Percentiles rank a stretch among this genome's conserved stretches.
phyloP scores from a whole-genome alignment of 495 filamentous ascomycete genomes.

The Penicillium soppii region DNA sequence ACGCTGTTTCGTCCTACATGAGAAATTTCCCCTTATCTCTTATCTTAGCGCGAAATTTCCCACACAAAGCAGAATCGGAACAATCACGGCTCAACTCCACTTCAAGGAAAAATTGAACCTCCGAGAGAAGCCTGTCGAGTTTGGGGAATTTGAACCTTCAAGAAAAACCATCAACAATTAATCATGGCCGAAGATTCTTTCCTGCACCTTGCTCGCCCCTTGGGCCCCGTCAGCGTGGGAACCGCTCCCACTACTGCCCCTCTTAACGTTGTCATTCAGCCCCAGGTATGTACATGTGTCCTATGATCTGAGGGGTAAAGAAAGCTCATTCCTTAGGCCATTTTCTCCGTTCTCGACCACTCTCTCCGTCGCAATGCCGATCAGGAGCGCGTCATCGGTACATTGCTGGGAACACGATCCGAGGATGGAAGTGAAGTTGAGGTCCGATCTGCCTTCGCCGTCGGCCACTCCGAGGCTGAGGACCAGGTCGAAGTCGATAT shows the following conservation, averaged over 20 bases:
- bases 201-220: constrained; percentile 88
- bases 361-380: constrained; percentile 85
- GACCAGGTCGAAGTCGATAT: constrained; percentile 99
- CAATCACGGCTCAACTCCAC: constrained; percentile 27
- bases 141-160: constrained; percentile 15
- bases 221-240: constrained; percentile 75
- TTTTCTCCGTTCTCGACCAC: constrained; percentile 97
- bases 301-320: constrained; percentile 1
- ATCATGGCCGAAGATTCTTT: constrained; percentile 89
- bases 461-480: constrained; percentile 95
- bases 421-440: constrained; percentile 96
- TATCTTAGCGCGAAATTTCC: constrained; percentile 58
- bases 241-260: constrained; percentile 82
- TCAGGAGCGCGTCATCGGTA: constrained; percentile 94
- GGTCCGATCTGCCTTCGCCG: constrained; percentile 93
- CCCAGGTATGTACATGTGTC: constrained; percentile 67
- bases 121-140: constrained; percentile 21
- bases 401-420: constrained; percentile 83
- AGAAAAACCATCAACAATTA: constrained; percentile 19
- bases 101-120: constrained; percentile 34
- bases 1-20: constrained; percentile 3
- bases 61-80: constrained; percentile 48
- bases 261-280: constrained; percentile 89
- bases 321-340: constrained; percentile 56
- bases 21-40: constrained; percentile 44